Percentiles rank a stretch among this genome's conserved stretches.
Conservation (phyloP, 768 basidiomycete species). For the Serendipita sp. region DNA sequence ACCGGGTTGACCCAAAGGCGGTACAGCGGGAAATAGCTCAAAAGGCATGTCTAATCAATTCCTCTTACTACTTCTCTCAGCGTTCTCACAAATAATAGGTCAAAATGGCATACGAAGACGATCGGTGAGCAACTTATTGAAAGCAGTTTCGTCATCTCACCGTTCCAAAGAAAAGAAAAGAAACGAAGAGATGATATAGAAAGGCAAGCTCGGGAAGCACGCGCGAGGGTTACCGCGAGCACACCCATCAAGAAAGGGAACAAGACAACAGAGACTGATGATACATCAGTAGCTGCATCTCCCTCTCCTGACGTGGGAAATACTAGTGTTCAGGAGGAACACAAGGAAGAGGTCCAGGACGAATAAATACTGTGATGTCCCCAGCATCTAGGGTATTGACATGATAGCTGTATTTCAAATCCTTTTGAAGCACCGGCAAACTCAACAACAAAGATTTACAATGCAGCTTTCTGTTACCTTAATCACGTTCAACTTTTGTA, state of each 20-base stretch:
- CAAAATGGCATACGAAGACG: constrained; percentile 66
- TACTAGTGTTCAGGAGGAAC: background rate
- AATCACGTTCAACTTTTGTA: no score
- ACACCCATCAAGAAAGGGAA: background rate
- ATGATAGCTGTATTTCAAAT: no score
- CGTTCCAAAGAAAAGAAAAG: constrained; percentile 27
- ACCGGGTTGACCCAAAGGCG: constrained; percentile 43
- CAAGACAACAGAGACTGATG: background rate
- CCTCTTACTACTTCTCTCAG: background rate
- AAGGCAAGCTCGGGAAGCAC: constrained; percentile 30
- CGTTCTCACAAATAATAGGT: constrained; percentile 29
- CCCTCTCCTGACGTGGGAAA: no score
- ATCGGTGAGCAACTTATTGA: constrained; percentile 25
- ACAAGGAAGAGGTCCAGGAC: background rate
- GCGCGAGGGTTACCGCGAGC: background rate
- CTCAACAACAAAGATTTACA: no score
- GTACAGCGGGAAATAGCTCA: constrained; percentile 35
- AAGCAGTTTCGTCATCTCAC: background rate
- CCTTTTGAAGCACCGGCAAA: no score
- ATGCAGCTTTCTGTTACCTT: no score
- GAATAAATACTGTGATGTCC: background rate
- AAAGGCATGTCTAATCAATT: constrained; percentile 26
- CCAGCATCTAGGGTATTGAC: no score
- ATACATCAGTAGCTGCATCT: background rate
- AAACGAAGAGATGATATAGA: constrained; percentile 42